Base-by-base conservation (phyloP, 352 stramenopile species). In the Phytopythium chamaehyphon region DNA sequence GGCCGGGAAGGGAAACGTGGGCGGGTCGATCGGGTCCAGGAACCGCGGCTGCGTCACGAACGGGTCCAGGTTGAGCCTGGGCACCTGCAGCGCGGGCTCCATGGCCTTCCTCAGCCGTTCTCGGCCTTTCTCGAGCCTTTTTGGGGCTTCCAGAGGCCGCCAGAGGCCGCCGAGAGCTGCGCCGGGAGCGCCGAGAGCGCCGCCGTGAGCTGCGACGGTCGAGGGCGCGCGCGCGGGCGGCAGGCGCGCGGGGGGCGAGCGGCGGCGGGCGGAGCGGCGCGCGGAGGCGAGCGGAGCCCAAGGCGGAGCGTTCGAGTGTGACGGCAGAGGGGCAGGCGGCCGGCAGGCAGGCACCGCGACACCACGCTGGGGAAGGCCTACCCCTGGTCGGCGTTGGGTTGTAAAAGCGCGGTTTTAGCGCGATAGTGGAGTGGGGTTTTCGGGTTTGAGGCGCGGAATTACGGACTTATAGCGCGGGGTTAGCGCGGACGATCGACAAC, bases 41-140 rank as follows among this genome's bases (percentile, higher is more conserved):
- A 86, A 90, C 61, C 83, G 82, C 18, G 73, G 74, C 18, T 69
- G 76, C 49, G 56, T 45, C 38, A 57, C 59, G 51, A 83, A 76
- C 37, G 62, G 69, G 57, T 70, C 64, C 40, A 93, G 68, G 50
- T 83, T 79, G 46, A 52, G 76, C 53, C 82, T 72, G 48, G 78
- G 76, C 28, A 90, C 54, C 51, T 86, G 67, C 40, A 90, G 60
- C 36, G 75, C 75, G 55, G 86, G 68, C 50, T 86, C 75, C 68
- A 77, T 77, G 28, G 28, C 6, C 9, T 55, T 16, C 15, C 7
- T 44, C 18, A 5, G 22, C 11, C 23, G 23, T 7, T 37, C 28
- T 5, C 28, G 28, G 28, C 28, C 28, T 33, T 5, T 33, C 28
- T 33, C 5, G 28, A 9, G 28, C 28, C 9, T 33, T 33, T 33